Evolutionary conservation across 805 yeast genomes (phyloP).

Genomic region (Nakazawaea sp.): DNA sequence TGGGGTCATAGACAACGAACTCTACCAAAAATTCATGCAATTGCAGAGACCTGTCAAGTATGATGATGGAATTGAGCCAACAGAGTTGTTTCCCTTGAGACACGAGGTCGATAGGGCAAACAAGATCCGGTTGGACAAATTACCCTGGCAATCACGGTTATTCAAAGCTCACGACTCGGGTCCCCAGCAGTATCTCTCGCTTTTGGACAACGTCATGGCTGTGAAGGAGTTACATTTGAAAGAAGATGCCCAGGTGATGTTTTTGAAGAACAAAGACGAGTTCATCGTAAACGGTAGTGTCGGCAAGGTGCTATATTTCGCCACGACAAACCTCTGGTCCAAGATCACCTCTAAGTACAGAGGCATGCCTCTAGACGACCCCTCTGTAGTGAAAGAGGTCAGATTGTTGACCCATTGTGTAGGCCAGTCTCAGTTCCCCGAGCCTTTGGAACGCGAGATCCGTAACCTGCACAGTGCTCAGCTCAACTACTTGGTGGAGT

Average conservation of each 20-base stretch:
- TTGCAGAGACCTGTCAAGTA: slow-evolving; percentile 54
- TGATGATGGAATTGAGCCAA: slow-evolving; percentile 77
- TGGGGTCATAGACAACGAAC: slow-evolving; percentile 51
- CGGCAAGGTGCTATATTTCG: slow-evolving; percentile 64
- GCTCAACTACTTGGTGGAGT: slow-evolving; percentile 17
- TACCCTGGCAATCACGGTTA: slow-evolving; percentile 38
- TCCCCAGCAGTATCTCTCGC: slow-evolving; percentile 15
- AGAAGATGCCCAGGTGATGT: slow-evolving; percentile 91
- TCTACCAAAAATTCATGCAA: slow-evolving; percentile 39
- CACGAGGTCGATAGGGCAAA: slow-evolving; percentile 80
- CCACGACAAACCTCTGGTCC: slow-evolving; percentile 22
- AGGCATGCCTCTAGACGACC: slow-evolving; percentile 20
- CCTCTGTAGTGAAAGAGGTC: slow-evolving; percentile 17
- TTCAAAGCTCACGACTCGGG: slow-evolving; percentile 43
- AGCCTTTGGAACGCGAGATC: slow-evolving; percentile 12
- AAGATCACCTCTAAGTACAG: slow-evolving; percentile 17
- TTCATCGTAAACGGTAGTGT: slow-evolving; percentile 84
- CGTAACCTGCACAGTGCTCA: slow-evolving; percentile 10
- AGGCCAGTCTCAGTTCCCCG: slow-evolving; percentile 14
- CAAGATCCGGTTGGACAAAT: slow-evolving; percentile 33
- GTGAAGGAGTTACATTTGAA: slow-evolving; percentile 57
- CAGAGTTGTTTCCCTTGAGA: slow-evolving; percentile 85
- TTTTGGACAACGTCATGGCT: slow-evolving; percentile 64
- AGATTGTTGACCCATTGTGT: slow-evolving; percentile 4
- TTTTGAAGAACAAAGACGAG: slow-evolving; percentile 74